These are phyloP conservation scores for Psophocarpus tetragonolobus DNA, from an alignment of 306 rosid genomes.

Conservation along the genomic window DNA sequence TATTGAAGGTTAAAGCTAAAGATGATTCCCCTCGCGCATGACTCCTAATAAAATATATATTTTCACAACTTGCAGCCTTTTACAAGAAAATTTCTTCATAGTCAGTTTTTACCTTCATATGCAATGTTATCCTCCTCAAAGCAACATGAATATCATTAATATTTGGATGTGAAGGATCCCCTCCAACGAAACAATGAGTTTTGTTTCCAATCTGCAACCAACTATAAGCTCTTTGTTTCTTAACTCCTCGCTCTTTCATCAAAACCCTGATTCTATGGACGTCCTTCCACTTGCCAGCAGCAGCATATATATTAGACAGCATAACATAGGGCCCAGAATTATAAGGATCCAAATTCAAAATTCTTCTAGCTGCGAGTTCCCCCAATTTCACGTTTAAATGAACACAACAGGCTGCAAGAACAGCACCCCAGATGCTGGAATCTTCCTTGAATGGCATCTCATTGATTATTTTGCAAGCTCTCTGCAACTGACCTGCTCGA, in stretches of 20 bases:
- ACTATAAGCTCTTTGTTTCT: constrained; percentile 45
- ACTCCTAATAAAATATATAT: not conserved
- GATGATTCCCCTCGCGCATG: not conserved
- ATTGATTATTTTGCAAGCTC: constrained; percentile 43
- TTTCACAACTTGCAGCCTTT: constrained; percentile 16
- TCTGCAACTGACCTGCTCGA: constrained; percentile 49
- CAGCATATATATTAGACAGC: constrained; percentile 55
- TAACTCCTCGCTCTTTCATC: constrained; percentile 51
- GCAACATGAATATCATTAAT: constrained; percentile 38
- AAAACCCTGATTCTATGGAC: constrained; percentile 45
- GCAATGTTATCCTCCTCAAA: constrained; percentile 37
- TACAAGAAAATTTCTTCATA: constrained; percentile 1
- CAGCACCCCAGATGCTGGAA: constrained; percentile 48
- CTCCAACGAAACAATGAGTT: constrained; percentile 44
- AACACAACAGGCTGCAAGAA: constrained; percentile 45
- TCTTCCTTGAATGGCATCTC: constrained; percentile 47
- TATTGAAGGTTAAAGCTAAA: constrained; percentile 17
- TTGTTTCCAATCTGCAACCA: constrained; percentile 52
- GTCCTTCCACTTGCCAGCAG: constrained; percentile 51
- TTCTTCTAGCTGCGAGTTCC: constrained; percentile 41
- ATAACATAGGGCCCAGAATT: constrained; percentile 49
- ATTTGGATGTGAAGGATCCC: constrained; percentile 48
- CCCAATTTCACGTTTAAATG: constrained; percentile 47
- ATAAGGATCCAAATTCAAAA: constrained; percentile 45
- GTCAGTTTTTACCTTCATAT: constrained; percentile 38